Conservation (phyloP, 2,329 filamentous ascomycete genomes). For the Epichloe amarillans region DNA sequence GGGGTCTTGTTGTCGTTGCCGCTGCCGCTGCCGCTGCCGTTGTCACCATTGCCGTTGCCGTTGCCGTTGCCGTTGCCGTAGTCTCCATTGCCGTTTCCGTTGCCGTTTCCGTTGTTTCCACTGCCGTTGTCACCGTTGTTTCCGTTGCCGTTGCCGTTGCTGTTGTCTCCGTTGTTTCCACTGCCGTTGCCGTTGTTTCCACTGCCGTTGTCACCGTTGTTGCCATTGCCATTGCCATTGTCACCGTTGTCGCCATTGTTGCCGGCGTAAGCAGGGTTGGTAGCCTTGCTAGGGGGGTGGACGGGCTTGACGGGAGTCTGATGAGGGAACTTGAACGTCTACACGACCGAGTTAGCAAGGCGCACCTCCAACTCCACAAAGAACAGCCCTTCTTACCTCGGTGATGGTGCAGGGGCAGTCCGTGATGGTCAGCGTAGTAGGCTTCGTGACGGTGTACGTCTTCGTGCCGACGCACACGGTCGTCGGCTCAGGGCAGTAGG, state of each 20-base stretch:
- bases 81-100: too few relatives aligned
- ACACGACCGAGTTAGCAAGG: neutral
- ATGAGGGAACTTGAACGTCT: conserved; percentile 2
- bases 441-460: conserved; percentile 39
- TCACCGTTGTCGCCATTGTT: neutral
- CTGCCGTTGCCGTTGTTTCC: too few relatives aligned
- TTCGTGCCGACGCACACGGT: conserved; percentile 35
- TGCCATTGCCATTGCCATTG: too few relatives aligned
- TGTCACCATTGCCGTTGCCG: too few relatives aligned
- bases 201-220: too few relatives aligned
- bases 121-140: too few relatives aligned
- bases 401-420: conserved; percentile 38
- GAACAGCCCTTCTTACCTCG: conserved; percentile 14
- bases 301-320: conserved; percentile 1
- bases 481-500: conserved; percentile 34
- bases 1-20: neutral
- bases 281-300: neutral
- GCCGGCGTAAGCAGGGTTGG: neutral
- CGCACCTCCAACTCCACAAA: too few relatives aligned
- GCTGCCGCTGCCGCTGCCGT: neutral
- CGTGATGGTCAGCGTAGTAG: conserved; percentile 40
- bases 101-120: too few relatives aligned
- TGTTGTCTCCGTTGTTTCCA: too few relatives aligned
- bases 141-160: too few relatives aligned
- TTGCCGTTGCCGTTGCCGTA: too few relatives aligned